Conservation (phyloP, 1,139 yeast genomes). For the Yamadazyma spencermartinsiae region DNA sequence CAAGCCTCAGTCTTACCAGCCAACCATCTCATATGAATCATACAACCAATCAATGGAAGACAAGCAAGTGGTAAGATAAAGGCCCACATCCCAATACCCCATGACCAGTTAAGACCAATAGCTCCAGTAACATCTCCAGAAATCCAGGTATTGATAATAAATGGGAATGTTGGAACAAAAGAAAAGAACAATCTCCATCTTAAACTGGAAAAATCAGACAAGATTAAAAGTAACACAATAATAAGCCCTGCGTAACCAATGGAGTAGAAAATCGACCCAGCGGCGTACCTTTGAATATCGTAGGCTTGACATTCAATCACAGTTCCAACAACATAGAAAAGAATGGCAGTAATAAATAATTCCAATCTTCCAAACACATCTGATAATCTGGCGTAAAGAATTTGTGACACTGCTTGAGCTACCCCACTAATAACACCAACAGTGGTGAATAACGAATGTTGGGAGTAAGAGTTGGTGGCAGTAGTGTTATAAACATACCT, state of each 20-base stretch:
- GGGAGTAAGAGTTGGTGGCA: slow-evolving; percentile 57
- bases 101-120: slow-evolving; percentile 24
- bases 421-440: slow-evolving; percentile 61
- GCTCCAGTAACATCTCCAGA: slow-evolving; percentile 53
- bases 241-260: slow-evolving; percentile 68
- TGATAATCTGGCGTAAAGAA: slow-evolving; percentile 64
- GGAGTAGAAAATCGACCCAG: slow-evolving; percentile 69
- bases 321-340: slow-evolving; percentile 69
- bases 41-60: slow-evolving; percentile 31
- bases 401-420: slow-evolving; percentile 69
- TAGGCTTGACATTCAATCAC: slow-evolving; percentile 68
- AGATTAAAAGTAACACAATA: slow-evolving; percentile 52
- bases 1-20: slow-evolving; percentile 39
- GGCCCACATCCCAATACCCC: slow-evolving; percentile 44
- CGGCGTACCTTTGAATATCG: slow-evolving; percentile 67
- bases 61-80: slow-evolving; percentile 39
- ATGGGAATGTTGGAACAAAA: slow-evolving; percentile 66
- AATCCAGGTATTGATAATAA: slow-evolving; percentile 76
- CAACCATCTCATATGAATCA: slow-evolving; percentile 33
- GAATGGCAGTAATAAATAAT: slow-evolving; percentile 50
- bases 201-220: slow-evolving; percentile 64
- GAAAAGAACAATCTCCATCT: slow-evolving; percentile 68
- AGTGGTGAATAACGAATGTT: slow-evolving; percentile 64
- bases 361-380: slow-evolving; percentile 71
- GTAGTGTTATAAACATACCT: slow-evolving; percentile 27